Evolutionary conservation across 768 basidiomycete species (phyloP).

Genomic region (Suillus hirtellus): DNA sequence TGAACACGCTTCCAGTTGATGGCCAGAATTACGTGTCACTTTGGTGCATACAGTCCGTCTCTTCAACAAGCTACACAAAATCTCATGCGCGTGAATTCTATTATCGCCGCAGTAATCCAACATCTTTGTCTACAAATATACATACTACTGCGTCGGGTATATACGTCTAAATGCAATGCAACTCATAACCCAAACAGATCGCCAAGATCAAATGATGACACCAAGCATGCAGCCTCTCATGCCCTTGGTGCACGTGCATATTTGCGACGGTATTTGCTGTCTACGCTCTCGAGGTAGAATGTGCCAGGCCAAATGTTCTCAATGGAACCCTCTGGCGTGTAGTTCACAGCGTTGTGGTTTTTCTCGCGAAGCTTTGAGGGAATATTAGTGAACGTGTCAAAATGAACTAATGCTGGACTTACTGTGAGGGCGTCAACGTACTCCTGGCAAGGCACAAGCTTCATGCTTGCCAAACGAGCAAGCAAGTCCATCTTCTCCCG

Average conservation of each 20-base stretch:
- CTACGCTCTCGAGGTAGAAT: slow-evolving; percentile 90
- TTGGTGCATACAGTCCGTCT: too few relatives aligned
- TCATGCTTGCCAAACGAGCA: slow-evolving; percentile 77
- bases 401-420: slow-evolving; percentile 27
- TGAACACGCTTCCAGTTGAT: too few relatives aligned
- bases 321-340: slow-evolving; percentile 80
- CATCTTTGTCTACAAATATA: slow-evolving; percentile 1
- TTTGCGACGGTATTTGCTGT: slow-evolving; percentile 88
- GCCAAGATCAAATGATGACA: background rate
- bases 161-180: slow-evolving; percentile 11
- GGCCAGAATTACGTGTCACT: background rate
- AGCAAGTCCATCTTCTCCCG: slow-evolving; percentile 79
- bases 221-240: slow-evolving; percentile 8
- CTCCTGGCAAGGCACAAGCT: slow-evolving; percentile 88
- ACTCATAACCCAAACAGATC: background rate
- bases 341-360: slow-evolving; percentile 90
- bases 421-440: slow-evolving; percentile 84
- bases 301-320: slow-evolving; percentile 94
- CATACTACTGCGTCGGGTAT: slow-evolving; percentile 7
- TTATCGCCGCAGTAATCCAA: background rate
- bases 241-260: slow-evolving; percentile 55
- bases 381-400: background rate
- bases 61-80: background rate
- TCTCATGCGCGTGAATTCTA: background rate
- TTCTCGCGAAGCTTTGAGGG: slow-evolving; percentile 83